phyloP scores from a whole-genome alignment of 441 rosid species.

The Corymbia calophylla region DNA sequence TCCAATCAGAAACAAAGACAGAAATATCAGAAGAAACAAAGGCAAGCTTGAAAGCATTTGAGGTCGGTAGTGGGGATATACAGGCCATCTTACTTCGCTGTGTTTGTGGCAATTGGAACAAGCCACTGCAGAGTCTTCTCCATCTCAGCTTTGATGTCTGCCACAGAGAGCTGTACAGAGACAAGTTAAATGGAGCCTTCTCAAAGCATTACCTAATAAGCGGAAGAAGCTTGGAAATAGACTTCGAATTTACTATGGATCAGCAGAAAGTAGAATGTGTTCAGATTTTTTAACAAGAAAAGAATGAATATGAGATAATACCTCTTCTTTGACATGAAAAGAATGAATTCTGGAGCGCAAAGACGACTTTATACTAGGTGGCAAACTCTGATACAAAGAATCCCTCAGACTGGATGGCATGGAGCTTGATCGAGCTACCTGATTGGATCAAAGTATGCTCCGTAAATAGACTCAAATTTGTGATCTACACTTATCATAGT shows the following conservation, averaged over 20 bases:
- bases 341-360: slow-evolving; percentile 66
- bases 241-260: neutral
- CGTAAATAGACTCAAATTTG: neutral
- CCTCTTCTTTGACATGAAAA: slow-evolving; percentile 80
- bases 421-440: slow-evolving; percentile 95
- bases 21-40: neutral
- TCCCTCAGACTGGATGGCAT: slow-evolving; percentile 94
- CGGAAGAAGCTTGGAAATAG: neutral
- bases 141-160: slow-evolving; percentile 92
- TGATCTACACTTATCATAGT: neutral
- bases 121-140: slow-evolving; percentile 54
- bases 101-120: slow-evolving; percentile 88
- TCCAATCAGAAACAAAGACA: slow-evolving; percentile 2
- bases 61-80: neutral
- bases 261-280: neutral
- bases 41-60: neutral
- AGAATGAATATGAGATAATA: slow-evolving; percentile 8
- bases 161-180: slow-evolving; percentile 57
- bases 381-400: slow-evolving; percentile 91
- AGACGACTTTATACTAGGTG: slow-evolving; percentile 82
- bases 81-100: slow-evolving; percentile 65
- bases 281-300: neutral
- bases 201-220: neutral
- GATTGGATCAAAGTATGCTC: slow-evolving; percentile 16
- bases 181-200: neutral